Evolutionary conservation across 768 basidiomycete species (phyloP), one percentile per base, ranked within the genome.

Genomic region (Hericium rajendrae): DNA sequence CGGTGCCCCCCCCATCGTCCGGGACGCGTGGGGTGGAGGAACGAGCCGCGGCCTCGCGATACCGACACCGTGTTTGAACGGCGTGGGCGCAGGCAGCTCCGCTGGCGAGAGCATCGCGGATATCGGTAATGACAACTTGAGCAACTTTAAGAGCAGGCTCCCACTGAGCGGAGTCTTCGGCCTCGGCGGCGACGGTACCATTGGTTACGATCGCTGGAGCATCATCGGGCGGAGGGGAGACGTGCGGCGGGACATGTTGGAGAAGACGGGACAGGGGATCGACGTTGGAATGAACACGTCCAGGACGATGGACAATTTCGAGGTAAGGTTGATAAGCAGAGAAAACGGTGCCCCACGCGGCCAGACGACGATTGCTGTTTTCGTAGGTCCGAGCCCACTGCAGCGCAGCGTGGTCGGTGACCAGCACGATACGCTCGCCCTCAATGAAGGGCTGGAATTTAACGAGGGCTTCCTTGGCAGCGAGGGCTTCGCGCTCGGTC

Each of bases 291-390:
- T 74, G 73, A 0, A 71, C 57, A 20, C 66, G 13, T 0, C 73
- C 73, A 0, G 71, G 60, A 16, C 69, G 54, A 46, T 73, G 73
- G 0, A 70, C 59, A 12, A 73, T 71, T 43, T 62, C 60, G 0
- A 74, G 57, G 0, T 59, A 58, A 0, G 68, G 72, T 28, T 16
- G 22, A 54, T 66, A 72, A 0, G 72, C 70, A 0, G 66, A 53
- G 48, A 70, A 72, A 9, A 73, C 66, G 0, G 68, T 60, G 56
- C 69, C 70, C 70, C 69, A 74, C 1, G 67, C 63, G 1, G 63
- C 59, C 3, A 73, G 56, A 2, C 68, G 40, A 3, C 57, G 37
- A 55, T 68, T 68, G 6, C 55, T 43, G 46, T 68, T 64, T 54
- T 68, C 51, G 51, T 59, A 68, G 6, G 67, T 68, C 26, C 54